Percentiles rank a stretch among this genome's conserved stretches.
Evolutionary conservation across 306 rosid species (phyloP).

Genomic region (Gastrolobium villosum): DNA sequence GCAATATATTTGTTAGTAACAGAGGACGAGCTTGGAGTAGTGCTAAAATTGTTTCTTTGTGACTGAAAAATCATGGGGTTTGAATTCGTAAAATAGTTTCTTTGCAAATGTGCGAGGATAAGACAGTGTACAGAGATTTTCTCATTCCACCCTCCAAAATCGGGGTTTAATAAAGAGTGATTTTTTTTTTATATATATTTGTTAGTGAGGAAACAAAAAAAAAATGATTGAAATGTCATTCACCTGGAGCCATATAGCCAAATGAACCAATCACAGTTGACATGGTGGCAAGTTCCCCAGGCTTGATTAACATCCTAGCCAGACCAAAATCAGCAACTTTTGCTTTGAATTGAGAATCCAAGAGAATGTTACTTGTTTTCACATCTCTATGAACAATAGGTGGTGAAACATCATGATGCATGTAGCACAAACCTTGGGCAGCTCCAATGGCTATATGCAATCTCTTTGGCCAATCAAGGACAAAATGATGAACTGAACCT

Average conservation of each 20-base stretch:
- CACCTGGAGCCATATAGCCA: conserved; percentile 89
- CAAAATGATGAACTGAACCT: conserved; percentile 9
- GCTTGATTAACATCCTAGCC: too few relatives aligned
- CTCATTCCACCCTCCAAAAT: too few relatives aligned
- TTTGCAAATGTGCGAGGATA: too few relatives aligned
- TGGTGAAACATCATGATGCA: conserved; percentile 58
- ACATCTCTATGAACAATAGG: conserved; percentile 71
- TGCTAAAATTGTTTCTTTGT: too few relatives aligned
- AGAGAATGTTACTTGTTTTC: conserved; percentile 57
- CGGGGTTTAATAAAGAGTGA: too few relatives aligned
- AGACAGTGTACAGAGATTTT: too few relatives aligned
- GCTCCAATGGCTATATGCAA: conserved; percentile 65
- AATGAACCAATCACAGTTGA: conserved; percentile 73
- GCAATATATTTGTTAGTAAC: background rate
- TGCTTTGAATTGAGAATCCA: too few relatives aligned
- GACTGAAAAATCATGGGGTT: too few relatives aligned
- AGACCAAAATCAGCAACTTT: too few relatives aligned
- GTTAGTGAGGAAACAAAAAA: background rate
- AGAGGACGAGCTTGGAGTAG: too few relatives aligned
- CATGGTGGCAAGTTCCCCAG: conserved; percentile 46
- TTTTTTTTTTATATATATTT: too few relatives aligned
- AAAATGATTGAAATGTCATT: background rate
- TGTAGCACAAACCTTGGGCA: conserved; percentile 42
- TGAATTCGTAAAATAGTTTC: too few relatives aligned
- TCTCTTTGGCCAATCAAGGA: conserved; percentile 72